Evolutionary conservation across 2,329 filamentous ascomycete species (phyloP).

Genomic region (Neocucurbitaria cava): DNA sequence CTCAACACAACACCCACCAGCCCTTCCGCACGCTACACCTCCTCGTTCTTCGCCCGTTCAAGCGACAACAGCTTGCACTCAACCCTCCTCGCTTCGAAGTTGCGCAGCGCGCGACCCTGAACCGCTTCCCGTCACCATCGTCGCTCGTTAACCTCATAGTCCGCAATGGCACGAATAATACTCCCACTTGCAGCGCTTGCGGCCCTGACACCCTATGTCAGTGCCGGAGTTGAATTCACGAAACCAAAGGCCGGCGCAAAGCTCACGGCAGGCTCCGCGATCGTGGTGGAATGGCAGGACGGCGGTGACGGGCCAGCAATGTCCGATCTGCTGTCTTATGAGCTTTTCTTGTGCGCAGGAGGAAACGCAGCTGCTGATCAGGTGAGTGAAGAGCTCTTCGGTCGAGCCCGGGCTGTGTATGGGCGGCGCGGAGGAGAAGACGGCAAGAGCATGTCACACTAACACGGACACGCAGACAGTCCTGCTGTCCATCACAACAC

Average conservation of each 20-base stretch:
- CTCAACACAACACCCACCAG: conserved; percentile 2
- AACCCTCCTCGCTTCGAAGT: neutral
- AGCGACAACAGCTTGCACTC: neutral
- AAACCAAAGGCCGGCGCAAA: conserved; percentile 60
- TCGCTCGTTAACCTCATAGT: conserved; percentile 26
- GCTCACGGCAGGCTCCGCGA: conserved; percentile 57
- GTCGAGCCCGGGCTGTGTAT: neutral
- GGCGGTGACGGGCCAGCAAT: conserved; percentile 59
- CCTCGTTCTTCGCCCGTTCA: neutral
- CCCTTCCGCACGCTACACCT: conserved; percentile 1
- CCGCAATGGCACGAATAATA: conserved; percentile 38
- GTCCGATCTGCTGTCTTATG: conserved; percentile 60
- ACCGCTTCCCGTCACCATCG: conserved; percentile 5
- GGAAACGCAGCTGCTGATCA: conserved; percentile 60
- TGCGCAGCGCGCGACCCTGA: neutral
- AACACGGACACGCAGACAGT: conserved; percentile 7
- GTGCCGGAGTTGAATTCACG: conserved; percentile 63
- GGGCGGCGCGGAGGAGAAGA: neutral
- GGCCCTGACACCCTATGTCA: conserved; percentile 50
- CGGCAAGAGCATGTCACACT: conserved; percentile 3
- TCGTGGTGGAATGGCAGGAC: conserved; percentile 65
- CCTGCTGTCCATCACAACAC: conserved; percentile 49
- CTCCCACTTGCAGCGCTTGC: conserved; percentile 39
- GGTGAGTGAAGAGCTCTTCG: conserved; percentile 45
- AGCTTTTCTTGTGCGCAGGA: conserved; percentile 67